Evolutionary conservation across 2,329 filamentous ascomycete species (phyloP), one percentile per base, ranked within the genome.

Genomic region (Apiospora malaysiana): DNA sequence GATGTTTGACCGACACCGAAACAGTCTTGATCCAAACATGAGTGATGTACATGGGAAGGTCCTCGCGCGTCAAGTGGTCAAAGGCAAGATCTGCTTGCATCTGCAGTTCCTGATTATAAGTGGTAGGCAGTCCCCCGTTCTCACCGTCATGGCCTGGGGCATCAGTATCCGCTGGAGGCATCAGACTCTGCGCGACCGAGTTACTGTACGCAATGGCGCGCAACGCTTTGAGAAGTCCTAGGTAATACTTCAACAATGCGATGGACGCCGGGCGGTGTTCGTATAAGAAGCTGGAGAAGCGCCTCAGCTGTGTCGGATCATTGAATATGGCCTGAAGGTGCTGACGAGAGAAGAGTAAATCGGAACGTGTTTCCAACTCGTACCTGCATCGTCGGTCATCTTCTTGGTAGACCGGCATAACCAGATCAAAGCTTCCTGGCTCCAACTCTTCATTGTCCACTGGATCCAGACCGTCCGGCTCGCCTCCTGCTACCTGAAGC

Each of bases 191-290:
- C 1, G 89, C 86, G 46, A 94, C 85, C 0, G 90, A 88, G 78
- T 94, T 93, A 25, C 91, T 88, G 75, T 94, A 94, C 43, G 86
- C 85, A 71, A 94, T 89, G 1, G 92, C 91, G 74, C 89, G 88
- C 16, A 93, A 79, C 0, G 92, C 91, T 77, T 94, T 94, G 71
- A 90, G 79, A 0, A 91, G 87, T 74, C 93, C 91, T 1, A 94
- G 84, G 73, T 94, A 94, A 81, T 94, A 93, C 27, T 90, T 87
- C 21, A 94, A 81, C 7, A 92, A 82, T 0, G 91, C 87, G 2
- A 93, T 83, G 0, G 92, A 93, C 23, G 86, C 82, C 6, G 90
- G 88, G 63, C 91, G 85, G 56, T 87, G 83, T 4, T 83, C 79
- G 70, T 87, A 87, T 2, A 94, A 82, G 75, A 93, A 94, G 3